phyloP scores from a whole-genome alignment of 805 yeast species.

The Sporopachydermia lactativora region DNA sequence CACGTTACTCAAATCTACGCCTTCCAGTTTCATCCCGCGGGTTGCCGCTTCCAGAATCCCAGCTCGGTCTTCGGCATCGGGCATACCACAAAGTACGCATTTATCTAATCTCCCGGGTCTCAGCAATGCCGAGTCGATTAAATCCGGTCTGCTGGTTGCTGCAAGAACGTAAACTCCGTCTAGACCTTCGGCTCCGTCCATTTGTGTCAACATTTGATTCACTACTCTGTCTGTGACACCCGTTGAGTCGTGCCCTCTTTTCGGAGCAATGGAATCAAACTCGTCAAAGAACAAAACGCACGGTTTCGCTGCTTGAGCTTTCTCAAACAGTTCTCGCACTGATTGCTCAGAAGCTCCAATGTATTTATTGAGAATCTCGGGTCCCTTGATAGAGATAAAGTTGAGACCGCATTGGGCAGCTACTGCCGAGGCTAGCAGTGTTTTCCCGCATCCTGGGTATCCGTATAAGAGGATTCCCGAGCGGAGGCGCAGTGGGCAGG shows the following conservation, averaged over 20 bases:
- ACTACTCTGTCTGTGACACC: slow-evolving; percentile 98
- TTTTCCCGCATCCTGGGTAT: slow-evolving; percentile 96
- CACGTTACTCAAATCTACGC: slow-evolving; percentile 36
- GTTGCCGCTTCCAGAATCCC: slow-evolving; percentile 50
- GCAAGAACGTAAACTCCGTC: slow-evolving; percentile 96
- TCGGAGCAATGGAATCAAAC: slow-evolving; percentile 94
- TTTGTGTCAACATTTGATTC: slow-evolving; percentile 90
- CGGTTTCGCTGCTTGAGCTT: slow-evolving; percentile 92
- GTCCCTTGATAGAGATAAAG: slow-evolving; percentile 89
- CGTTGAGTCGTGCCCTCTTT: slow-evolving; percentile 94
- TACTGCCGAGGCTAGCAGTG: slow-evolving; percentile 82
- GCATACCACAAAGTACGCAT: slow-evolving; percentile 82
- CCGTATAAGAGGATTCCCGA: slow-evolving; percentile 89
- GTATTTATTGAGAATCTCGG: slow-evolving; percentile 87
- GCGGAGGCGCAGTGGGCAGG: slow-evolving; percentile 74
- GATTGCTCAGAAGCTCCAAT: slow-evolving; percentile 97
- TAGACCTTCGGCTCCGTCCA: slow-evolving; percentile 98
- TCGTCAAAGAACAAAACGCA: slow-evolving; percentile 90
- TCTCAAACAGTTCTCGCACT: slow-evolving; percentile 81
- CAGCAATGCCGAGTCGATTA: slow-evolving; percentile 85
- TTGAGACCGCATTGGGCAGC: slow-evolving; percentile 90
- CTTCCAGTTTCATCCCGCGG: slow-evolving; percentile 42
- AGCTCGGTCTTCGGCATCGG: slow-evolving; percentile 50
- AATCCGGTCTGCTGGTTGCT: slow-evolving; percentile 91
- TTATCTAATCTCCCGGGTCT: slow-evolving; percentile 96